phyloP scores from a whole-genome alignment of 805 yeast species.

The Candida andamanensis region DNA sequence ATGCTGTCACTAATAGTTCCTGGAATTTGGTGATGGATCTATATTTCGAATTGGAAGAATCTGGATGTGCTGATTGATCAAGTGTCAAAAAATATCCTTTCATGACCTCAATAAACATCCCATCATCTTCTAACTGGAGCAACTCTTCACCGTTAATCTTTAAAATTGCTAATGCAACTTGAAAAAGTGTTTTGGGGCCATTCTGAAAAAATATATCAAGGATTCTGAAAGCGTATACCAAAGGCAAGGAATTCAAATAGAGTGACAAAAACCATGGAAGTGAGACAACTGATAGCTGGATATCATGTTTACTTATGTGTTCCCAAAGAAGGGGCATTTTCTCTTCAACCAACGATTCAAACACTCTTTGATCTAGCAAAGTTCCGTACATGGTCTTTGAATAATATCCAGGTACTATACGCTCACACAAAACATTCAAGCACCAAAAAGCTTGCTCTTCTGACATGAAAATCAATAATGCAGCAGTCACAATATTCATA shows the following conservation, averaged over 20 bases:
- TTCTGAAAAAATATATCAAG: constrained; percentile 85
- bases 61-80: constrained; percentile 76
- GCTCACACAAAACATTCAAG: constrained; percentile 72
- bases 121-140: constrained; percentile 81
- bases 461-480: constrained; percentile 73
- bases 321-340: constrained; percentile 87
- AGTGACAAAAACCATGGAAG: constrained; percentile 94
- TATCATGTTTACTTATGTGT: constrained; percentile 73
- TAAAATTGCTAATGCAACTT: constrained; percentile 87
- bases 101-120: constrained; percentile 78
- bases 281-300: constrained; percentile 88
- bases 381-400: constrained; percentile 98
- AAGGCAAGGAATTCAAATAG: constrained; percentile 89
- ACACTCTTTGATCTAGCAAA: constrained; percentile 85
- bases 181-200: constrained; percentile 86
- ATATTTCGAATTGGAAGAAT: constrained; percentile 56
- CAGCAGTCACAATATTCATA: constrained; percentile 90
- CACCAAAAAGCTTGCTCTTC: constrained; percentile 99
- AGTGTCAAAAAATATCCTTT: constrained; percentile 75
- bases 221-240: constrained; percentile 87
- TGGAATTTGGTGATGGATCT: constrained; percentile 79
- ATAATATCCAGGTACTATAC: constrained; percentile 89
- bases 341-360: constrained; percentile 82
- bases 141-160: constrained; percentile 84
- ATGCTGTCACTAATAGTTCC: constrained; percentile 84